A percentile compares a stretch with the other conserved stretches of the same genome.
phyloP scores from a whole-genome alignment of 331 rosid genomes.

The Quercus lobata region DNA sequence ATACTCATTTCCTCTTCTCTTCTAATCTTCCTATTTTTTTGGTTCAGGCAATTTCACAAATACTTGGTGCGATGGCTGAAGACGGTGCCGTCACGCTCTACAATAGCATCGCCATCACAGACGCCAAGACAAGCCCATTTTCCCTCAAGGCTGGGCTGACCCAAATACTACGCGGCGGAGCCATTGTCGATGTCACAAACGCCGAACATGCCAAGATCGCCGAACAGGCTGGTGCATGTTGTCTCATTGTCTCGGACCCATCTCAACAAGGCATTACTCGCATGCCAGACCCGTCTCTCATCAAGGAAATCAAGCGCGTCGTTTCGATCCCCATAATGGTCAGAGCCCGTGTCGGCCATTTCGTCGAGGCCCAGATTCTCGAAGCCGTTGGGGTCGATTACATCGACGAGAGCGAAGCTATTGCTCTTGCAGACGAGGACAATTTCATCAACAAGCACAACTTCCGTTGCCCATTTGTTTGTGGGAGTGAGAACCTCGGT shows the following conservation, averaged over 20 bases:
- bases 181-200: slow-evolving; percentile 49
- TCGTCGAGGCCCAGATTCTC: slow-evolving; percentile 84
- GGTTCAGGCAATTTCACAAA: slow-evolving; percentile 28
- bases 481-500: slow-evolving; percentile 55
- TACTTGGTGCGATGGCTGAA: slow-evolving; percentile 41
- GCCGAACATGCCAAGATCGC: slow-evolving; percentile 59
- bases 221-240: slow-evolving; percentile 69
- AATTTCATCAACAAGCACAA: slow-evolving; percentile 62
- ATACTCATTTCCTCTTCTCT: neutral
- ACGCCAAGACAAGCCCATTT: slow-evolving; percentile 26
- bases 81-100: slow-evolving; percentile 43
- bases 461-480: slow-evolving; percentile 45
- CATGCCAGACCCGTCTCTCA: slow-evolving; percentile 52
- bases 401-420: slow-evolving; percentile 65
- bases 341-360: slow-evolving; percentile 69
- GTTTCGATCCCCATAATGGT: slow-evolving; percentile 59
- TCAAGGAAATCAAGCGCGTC: slow-evolving; percentile 46
- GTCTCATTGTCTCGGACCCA: slow-evolving; percentile 40
- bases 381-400: slow-evolving; percentile 60
- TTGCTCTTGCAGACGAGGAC: slow-evolving; percentile 45
- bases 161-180: slow-evolving; percentile 63
- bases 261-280: slow-evolving; percentile 29
- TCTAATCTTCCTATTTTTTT: neutral
- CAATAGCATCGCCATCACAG: slow-evolving; percentile 41
- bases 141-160: slow-evolving; percentile 40